Evolutionary conservation across 2,329 filamentous ascomycete species (phyloP).

Genomic region (Sphaerulina populicola): DNA sequence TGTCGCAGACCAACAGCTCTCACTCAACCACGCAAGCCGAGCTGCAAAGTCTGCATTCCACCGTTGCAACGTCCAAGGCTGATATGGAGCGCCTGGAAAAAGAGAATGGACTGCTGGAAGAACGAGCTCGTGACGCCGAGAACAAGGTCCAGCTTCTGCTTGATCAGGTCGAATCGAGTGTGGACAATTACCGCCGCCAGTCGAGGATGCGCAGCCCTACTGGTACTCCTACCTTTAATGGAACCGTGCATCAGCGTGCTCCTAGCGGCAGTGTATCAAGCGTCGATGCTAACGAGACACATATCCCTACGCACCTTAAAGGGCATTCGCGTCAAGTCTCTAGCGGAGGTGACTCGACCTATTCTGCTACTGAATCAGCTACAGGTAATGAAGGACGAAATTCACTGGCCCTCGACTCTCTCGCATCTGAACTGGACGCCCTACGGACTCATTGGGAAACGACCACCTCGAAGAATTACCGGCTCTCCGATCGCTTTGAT

Average conservation of each 20-base stretch:
- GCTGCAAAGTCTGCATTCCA: slow-evolving; percentile 46
- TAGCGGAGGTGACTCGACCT: slow-evolving; percentile 51
- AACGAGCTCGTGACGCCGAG: slow-evolving; percentile 80
- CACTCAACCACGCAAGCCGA: slow-evolving; percentile 37
- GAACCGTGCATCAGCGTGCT: slow-evolving; percentile 37
- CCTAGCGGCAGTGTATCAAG: slow-evolving; percentile 38
- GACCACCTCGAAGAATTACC: slow-evolving; percentile 80
- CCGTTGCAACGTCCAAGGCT: slow-evolving; percentile 43
- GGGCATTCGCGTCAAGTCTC: slow-evolving; percentile 52
- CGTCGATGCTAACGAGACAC: slow-evolving; percentile 34
- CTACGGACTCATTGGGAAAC: slow-evolving; percentile 89
- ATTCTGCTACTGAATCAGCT: slow-evolving; percentile 33
- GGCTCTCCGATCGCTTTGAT: slow-evolving; percentile 83
- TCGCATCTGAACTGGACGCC: slow-evolving; percentile 86
- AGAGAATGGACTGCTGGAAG: slow-evolving; percentile 74
- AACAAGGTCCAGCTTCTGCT: slow-evolving; percentile 85
- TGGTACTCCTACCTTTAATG: slow-evolving; percentile 26
- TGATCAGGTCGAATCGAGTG: slow-evolving; percentile 87
- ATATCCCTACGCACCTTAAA: slow-evolving; percentile 24
- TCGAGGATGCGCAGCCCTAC: slow-evolving; percentile 39
- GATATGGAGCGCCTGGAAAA: slow-evolving; percentile 75
- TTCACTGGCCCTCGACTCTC: slow-evolving; percentile 59
- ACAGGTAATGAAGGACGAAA: slow-evolving; percentile 27
- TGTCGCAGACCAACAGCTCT: slow-evolving; percentile 55
- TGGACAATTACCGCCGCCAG: slow-evolving; percentile 86